A percentile compares a stretch with the other conserved stretches of the same genome.
Evolutionary conservation across 768 basidiomycete species (phyloP).

Genomic region (Dictyophora rubrovolvata): DNA sequence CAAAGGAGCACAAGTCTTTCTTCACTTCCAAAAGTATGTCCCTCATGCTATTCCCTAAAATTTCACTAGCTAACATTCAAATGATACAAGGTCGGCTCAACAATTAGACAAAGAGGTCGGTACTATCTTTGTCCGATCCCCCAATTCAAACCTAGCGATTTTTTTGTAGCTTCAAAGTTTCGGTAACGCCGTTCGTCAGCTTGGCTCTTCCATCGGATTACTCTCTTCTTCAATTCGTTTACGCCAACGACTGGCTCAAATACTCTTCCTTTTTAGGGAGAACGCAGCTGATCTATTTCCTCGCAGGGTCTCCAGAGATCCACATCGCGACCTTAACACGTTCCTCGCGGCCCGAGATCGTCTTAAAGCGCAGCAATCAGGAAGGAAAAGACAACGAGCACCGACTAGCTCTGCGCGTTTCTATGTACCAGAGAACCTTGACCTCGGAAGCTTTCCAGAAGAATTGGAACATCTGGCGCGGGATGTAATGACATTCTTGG

Average conservation of each 20-base stretch:
- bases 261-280: constrained; percentile 62
- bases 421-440: constrained; percentile 43
- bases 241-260: constrained; percentile 55
- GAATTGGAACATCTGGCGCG: constrained; percentile 52
- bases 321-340: constrained; percentile 24
- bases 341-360: constrained; percentile 23
- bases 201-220: constrained; percentile 70
- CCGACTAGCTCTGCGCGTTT: constrained; percentile 43
- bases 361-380: constrained; percentile 23
- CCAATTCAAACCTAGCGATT: constrained; percentile 10
- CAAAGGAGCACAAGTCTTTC: constrained; percentile 54
- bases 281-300: constrained; percentile 74
- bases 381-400: constrained; percentile 23
- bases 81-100: constrained; percentile 37
- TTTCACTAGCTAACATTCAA: constrained; percentile 7
- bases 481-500: constrained; percentile 59
- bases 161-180: constrained; percentile 59
- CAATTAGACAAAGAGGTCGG: constrained; percentile 56
- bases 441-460: constrained; percentile 55
- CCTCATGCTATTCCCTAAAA: background rate
- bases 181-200: constrained; percentile 63
- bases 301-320: constrained; percentile 40
- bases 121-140: background rate
- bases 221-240: constrained; percentile 65
- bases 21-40: constrained; percentile 49